phyloP scores from a whole-genome alignment of 2,329 filamentous ascomycete species.

The Ceratocystis eucalypticola region DNA sequence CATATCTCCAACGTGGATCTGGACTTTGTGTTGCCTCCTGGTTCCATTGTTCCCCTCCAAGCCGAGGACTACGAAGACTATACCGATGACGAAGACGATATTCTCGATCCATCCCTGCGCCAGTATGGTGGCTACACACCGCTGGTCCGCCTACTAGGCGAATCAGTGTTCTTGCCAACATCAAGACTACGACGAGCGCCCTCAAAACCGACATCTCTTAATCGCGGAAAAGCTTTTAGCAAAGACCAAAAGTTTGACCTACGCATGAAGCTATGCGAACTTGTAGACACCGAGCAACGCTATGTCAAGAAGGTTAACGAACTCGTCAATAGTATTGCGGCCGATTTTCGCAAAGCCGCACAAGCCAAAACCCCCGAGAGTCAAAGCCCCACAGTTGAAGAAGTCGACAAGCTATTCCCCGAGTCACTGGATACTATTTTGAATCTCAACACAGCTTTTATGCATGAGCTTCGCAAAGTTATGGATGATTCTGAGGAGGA shows the following conservation, averaged over 20 bases:
- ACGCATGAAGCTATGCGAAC: slow-evolving; percentile 75
- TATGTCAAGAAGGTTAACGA: slow-evolving; percentile 83
- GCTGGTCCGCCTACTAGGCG: slow-evolving; percentile 65
- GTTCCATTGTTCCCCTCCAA: slow-evolving; percentile 54
- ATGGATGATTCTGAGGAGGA: slow-evolving; percentile 76
- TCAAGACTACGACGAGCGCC: slow-evolving; percentile 72
- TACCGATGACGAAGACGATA: slow-evolving; percentile 50
- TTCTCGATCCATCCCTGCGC: slow-evolving; percentile 47
- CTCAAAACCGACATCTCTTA: slow-evolving; percentile 70
- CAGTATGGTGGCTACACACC: slow-evolving; percentile 69
- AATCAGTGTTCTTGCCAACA: slow-evolving; percentile 75
- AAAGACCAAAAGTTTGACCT: slow-evolving; percentile 72
- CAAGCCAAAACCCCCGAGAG: slow-evolving; percentile 45
- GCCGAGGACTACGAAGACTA: slow-evolving; percentile 46
- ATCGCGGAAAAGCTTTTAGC: slow-evolving; percentile 62
- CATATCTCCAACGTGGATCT: slow-evolving; percentile 74
- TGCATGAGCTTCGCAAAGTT: slow-evolving; percentile 59
- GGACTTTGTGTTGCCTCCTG: slow-evolving; percentile 71
- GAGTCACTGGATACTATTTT: slow-evolving; percentile 67
- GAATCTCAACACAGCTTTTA: slow-evolving; percentile 66
- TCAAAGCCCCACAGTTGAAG: slow-evolving; percentile 56
- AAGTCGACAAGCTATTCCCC: slow-evolving; percentile 68
- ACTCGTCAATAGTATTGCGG: slow-evolving; percentile 66
- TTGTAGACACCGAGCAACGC: slow-evolving; percentile 85
- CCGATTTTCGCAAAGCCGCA: slow-evolving; percentile 62